Evolutionary conservation across 805 yeast species (phyloP).

Genomic region (Scheffersomyces spartinae): DNA sequence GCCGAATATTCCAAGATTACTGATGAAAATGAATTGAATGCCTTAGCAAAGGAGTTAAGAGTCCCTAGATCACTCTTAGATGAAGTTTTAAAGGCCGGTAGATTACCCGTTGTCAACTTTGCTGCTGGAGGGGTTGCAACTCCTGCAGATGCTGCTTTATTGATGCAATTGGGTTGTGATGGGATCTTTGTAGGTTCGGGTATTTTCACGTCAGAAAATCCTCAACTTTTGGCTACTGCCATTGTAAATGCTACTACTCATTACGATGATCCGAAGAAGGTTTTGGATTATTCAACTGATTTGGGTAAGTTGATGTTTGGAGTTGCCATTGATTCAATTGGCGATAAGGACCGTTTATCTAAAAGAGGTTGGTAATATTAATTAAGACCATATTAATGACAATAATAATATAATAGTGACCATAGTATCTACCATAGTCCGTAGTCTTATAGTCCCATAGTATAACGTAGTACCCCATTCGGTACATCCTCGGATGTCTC

Average conservation of each 20-base stretch:
- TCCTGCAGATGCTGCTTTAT: constrained; percentile 77
- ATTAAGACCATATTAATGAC: too few species aligned
- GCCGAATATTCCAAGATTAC: constrained; percentile 28
- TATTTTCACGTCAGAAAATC: constrained; percentile 63
- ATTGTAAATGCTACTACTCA: constrained; percentile 71
- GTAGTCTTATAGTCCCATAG: too few species aligned
- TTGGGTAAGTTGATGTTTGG: constrained; percentile 75
- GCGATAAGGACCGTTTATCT: constrained; percentile 34
- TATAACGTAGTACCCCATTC: too few species aligned
- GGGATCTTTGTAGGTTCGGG: constrained; percentile 76
- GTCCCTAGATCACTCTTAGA: constrained; percentile 47
- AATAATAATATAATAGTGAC: too few species aligned
- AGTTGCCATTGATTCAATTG: constrained; percentile 42
- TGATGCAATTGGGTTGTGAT: constrained; percentile 74
- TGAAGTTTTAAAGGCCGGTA: constrained; percentile 39
- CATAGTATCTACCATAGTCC: too few species aligned
- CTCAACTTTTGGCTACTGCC: constrained; percentile 64
- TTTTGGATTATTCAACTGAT: constrained; percentile 57
- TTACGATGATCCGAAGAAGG: constrained; percentile 45
- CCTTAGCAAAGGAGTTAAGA: constrained; percentile 44
- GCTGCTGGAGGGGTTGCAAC: constrained; percentile 89
- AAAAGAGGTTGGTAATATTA: constrained; percentile 39
- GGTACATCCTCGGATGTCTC: too few species aligned
- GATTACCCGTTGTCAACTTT: constrained; percentile 72
- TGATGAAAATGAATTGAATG: constrained; percentile 33